A percentile compares a stretch with the other conserved stretches of the same genome.
Evolutionary conservation across 1,284 basidiomycete species (phyloP).

Genomic region (Sanghuangporus baumii): DNA sequence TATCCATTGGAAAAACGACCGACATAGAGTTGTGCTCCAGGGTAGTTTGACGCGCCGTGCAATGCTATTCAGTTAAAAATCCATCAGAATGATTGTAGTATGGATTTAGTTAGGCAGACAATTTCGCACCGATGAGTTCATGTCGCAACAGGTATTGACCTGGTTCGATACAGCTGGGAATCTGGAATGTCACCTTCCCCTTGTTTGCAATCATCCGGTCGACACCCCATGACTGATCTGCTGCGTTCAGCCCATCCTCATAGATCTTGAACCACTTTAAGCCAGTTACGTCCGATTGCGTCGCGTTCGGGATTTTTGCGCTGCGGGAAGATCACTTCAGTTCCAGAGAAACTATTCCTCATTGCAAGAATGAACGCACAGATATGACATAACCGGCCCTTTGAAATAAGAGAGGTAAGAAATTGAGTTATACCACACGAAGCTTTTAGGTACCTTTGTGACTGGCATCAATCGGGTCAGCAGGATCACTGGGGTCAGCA

Average conservation of each 20-base stretch:
- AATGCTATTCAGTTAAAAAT: conserved; percentile 28
- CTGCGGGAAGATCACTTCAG: conserved; percentile 23
- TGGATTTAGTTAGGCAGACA: background rate
- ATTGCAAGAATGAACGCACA: conserved; percentile 31
- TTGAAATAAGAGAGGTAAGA: background rate
- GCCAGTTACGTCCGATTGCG: conserved; percentile 30
- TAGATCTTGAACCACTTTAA: conserved; percentile 33
- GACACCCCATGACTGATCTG: conserved; percentile 38
- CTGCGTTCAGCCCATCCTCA: conserved; percentile 36
- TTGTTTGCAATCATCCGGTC: conserved; percentile 46
- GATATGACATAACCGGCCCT: conserved; percentile 48
- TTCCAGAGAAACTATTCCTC: background rate
- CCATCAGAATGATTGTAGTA: background rate
- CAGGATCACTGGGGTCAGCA: conserved; percentile 36
- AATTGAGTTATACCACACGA: background rate
- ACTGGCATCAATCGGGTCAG: conserved; percentile 47
- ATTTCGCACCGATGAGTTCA: conserved; percentile 43
- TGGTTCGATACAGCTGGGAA: conserved; percentile 42
- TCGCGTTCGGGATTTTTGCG: conserved; percentile 40
- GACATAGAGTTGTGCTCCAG: conserved; percentile 49
- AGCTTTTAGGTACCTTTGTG: conserved; percentile 34
- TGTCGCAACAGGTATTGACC: conserved; percentile 49
- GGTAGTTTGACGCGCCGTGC: conserved; percentile 37
- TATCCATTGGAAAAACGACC: conserved; percentile 12
- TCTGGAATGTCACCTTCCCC: conserved; percentile 47